A percentile compares a stretch with the other conserved stretches of the same genome.
Evolutionary conservation across 495 filamentous ascomycete genomes (phyloP).

Genomic region (Neurospora africana): DNA sequence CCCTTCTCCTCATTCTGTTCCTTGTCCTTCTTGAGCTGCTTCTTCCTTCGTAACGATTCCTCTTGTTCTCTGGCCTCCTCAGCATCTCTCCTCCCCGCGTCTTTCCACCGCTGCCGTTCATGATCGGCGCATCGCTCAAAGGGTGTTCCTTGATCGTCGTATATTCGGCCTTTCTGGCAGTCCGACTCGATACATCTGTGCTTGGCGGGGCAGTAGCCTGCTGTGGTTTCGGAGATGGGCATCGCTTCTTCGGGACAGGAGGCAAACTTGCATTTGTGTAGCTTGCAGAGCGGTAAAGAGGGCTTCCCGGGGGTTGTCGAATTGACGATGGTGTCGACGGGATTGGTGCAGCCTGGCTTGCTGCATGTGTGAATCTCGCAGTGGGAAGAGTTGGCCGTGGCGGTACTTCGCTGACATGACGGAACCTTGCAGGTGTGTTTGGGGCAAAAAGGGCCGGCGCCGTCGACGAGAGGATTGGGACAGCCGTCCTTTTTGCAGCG

Average conservation of each 20-base stretch:
- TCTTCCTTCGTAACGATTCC: not conserved
- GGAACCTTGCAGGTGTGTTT: not conserved
- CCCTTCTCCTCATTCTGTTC: not conserved
- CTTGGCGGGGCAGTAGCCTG: not conserved
- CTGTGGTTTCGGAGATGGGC: not conserved
- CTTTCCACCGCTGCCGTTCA: not conserved
- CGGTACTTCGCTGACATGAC: not conserved
- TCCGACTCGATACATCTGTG: not conserved
- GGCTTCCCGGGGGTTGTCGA: not conserved
- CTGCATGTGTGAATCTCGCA: not conserved
- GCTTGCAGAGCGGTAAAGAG: not conserved
- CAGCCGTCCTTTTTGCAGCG: not conserved
- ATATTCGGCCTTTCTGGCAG: not conserved
- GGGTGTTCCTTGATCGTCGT: not conserved
- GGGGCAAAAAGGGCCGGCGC: not conserved
- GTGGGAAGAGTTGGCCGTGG: not conserved
- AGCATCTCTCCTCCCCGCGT: not conserved
- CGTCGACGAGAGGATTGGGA: not conserved
- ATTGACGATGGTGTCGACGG: not conserved
- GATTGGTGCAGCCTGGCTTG: not conserved
- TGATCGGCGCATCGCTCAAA: not conserved
- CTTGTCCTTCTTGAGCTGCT: not conserved
- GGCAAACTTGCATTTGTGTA: not conserved
- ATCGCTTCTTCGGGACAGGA: not conserved
- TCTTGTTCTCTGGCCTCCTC: not conserved